These are phyloP conservation scores for Wickerhamomyces chambardii DNA, from an alignment of 805 yeast genomes.

Conservation along the genomic window DNA sequence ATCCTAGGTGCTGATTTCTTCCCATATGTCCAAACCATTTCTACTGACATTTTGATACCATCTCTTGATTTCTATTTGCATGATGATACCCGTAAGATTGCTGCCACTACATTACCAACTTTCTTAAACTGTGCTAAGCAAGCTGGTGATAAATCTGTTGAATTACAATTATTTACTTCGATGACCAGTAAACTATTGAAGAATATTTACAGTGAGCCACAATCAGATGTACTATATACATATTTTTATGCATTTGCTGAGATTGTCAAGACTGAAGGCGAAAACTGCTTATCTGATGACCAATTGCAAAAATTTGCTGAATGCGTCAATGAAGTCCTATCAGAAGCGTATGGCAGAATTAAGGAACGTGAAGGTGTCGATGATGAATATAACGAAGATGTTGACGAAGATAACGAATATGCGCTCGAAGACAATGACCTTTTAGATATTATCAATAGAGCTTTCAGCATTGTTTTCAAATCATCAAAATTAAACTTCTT, in stretches of 20 bases:
- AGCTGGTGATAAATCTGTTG: constrained; percentile 41
- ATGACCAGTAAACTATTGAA: constrained; percentile 60
- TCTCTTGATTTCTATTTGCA: constrained; percentile 87
- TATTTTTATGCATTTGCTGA: constrained; percentile 67
- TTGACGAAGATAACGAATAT: constrained; percentile 39
- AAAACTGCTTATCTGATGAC: constrained; percentile 41
- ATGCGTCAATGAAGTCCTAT: constrained; percentile 50
- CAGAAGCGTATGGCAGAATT: constrained; percentile 63
- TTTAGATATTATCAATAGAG: constrained; percentile 76
- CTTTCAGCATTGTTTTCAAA: constrained; percentile 63
- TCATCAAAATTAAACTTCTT: constrained; percentile 48
- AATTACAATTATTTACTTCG: constrained; percentile 65
- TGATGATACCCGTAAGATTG: constrained; percentile 90
- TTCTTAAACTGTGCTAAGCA: constrained; percentile 53
- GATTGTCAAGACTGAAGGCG: constrained; percentile 61
- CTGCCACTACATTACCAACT: constrained; percentile 78
- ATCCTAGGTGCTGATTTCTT: constrained; percentile 75
- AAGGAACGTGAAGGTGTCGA: constrained; percentile 65
- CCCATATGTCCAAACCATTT: constrained; percentile 73
- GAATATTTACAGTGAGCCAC: constrained; percentile 70
- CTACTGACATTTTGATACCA: constrained; percentile 75
- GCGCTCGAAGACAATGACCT: constrained; percentile 63
- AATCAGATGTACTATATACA: constrained; percentile 71
- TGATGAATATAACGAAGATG: constrained; percentile 83
- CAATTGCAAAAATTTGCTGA: constrained; percentile 50